A percentile compares a stretch with the other conserved stretches of the same genome.
Conservation (phyloP, 2,329 filamentous ascomycete genomes). For the Aspergillus cejpii region DNA sequence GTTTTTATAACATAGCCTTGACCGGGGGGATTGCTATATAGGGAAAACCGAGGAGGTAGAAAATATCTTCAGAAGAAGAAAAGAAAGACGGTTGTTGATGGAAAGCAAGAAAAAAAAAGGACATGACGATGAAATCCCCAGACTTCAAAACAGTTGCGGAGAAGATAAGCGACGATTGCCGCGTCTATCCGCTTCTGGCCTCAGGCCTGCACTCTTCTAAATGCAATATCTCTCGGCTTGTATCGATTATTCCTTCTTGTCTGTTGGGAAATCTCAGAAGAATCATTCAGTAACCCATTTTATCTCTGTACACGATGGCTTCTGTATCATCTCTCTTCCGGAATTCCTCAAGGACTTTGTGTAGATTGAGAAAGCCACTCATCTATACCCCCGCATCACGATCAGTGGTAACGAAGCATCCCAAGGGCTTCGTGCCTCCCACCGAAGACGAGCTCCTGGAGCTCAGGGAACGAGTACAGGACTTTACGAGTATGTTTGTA, state of each 20-base stretch:
- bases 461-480: conserved; percentile 74
- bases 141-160: conserved; percentile 20
- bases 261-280: too few relatives aligned
- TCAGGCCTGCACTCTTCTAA: conserved; percentile 8
- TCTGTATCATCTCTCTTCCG: conserved; percentile 28
- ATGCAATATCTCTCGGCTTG: conserved; percentile 1
- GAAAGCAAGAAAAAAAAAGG: conserved; percentile 12
- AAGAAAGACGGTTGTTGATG: conserved; percentile 2
- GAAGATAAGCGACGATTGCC: conserved; percentile 40
- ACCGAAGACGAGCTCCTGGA: conserved; percentile 68
- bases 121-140: conserved; percentile 9
- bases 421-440: conserved; percentile 58
- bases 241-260: neutral
- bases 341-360: conserved; percentile 27
- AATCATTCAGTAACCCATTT: too few relatives aligned
- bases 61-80: neutral
- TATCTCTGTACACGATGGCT: conserved; percentile 27
- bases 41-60: neutral
- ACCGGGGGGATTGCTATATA: conserved; percentile 7
- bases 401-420: conserved; percentile 61
- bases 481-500: conserved; percentile 59
- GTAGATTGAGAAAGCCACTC: conserved; percentile 22
- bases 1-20: conserved; percentile 2
- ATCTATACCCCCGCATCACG: conserved; percentile 29
- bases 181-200: conserved; percentile 37